Evolutionary conservation across 352 stramenopile genomes (phyloP), one percentile per base, ranked within the genome.

Genomic region (Globisporangium polare): DNA sequence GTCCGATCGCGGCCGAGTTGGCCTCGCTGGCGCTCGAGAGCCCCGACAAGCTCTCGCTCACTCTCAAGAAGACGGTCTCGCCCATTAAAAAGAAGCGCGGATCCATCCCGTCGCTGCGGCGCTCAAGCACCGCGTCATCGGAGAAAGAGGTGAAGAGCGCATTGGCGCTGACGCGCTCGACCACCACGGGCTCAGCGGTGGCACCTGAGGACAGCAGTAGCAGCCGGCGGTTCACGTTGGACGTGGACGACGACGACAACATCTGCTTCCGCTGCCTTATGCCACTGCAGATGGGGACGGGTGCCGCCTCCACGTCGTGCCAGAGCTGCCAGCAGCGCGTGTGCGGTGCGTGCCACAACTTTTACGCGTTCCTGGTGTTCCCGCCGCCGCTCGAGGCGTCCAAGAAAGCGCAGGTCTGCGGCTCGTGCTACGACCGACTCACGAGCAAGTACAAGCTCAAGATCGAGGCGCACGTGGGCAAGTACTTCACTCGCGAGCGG

Each of bases 281-380:
- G 57, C 51, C 72, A 1, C 58, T 86, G n/a, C 26, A 59, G 22
- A 29, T 49, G 4, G 41, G 35, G 2, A 41, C 24, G 3, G 45
- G 6, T n/a, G n/a, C n/a, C 12, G 7, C 29, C 22, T 39, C 39
- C 18, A 29, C n/a, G 3, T 57, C 59, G 29, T 80, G 83, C 15
- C 69, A 84, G 61, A 86, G 72, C 55, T 93, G 83, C 47, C 69
- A 90, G 31, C 78, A 91, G 69, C 79, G 74, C 27, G 75, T 90
- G 47, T 92, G 83, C 47, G 39, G 49, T 17, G 68, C 74, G 15
- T 93, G 83, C 63, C 65, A 80, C 35, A 31, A 73, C 33, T 86
- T 84, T 42, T 79, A 67, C 37, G 81, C 83, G n/a, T 93, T 93
- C 54, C 58, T 89, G n/a, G 69, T 77, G 43, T 90, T 89, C 49